Conservation (phyloP, 768 basidiomycete genomes). For the Collybia sp. region DNA sequence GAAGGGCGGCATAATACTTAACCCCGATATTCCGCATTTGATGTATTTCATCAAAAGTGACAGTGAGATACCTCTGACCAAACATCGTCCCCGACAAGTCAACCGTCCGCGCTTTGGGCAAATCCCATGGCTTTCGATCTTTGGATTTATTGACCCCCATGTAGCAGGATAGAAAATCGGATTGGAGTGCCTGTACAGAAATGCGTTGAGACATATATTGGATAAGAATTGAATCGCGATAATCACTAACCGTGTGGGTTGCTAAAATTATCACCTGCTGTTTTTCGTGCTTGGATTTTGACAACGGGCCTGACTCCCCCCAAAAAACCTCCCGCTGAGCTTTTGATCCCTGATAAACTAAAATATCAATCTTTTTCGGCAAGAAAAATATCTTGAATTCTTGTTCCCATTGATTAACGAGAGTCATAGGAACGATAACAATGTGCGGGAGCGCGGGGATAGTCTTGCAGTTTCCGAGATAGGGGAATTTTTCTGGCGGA, state of each 20-base stretch:
- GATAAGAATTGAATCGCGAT: background rate
- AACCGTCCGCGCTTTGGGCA: conserved; percentile 1
- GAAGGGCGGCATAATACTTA: conserved; percentile 8
- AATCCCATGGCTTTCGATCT: conserved; percentile 11
- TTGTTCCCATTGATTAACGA: conserved; percentile 15
- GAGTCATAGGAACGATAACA: conserved; percentile 14
- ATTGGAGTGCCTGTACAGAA: conserved; percentile 10
- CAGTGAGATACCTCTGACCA: conserved; percentile 10
- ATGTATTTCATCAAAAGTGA: conserved; percentile 18
- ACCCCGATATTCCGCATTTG: conserved; percentile 12
- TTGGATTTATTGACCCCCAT: background rate
- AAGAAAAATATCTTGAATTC: conserved; percentile 11
- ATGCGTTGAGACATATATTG: background rate
- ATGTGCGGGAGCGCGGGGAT: conserved; percentile 11
- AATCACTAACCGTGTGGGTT: conserved; percentile 17
- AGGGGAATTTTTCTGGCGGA: background rate
- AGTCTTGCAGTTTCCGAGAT: background rate
- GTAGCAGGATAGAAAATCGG: conserved; percentile 6
- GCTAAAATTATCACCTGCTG: conserved; percentile 15
- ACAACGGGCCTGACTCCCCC: conserved; percentile 9
- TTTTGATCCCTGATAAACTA: conserved; percentile 14
- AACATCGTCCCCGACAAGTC: conserved; percentile 8
- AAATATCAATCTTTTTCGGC: conserved; percentile 14
- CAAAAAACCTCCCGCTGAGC: conserved; percentile 12
- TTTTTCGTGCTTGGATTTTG: conserved; percentile 4